Percentiles rank a stretch among this genome's conserved stretches.
These are phyloP conservation scores for Amanita jacksonii DNA, from an alignment of 768 basidiomycete species.

Conservation along the genomic window DNA sequence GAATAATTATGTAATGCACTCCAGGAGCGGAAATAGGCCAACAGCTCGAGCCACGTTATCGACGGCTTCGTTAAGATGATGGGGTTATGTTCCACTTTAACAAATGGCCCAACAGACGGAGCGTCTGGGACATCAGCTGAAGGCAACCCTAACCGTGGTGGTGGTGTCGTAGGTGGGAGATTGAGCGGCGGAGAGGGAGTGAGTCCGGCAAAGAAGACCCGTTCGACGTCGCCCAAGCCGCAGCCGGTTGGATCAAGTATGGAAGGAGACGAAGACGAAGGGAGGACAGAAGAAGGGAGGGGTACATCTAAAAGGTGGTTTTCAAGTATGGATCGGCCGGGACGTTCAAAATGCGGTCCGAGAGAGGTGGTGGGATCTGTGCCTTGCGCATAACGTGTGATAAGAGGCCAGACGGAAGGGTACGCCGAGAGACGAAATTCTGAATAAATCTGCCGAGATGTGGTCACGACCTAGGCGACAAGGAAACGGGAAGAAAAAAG, in stretches of 20 bases:
- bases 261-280: background rate
- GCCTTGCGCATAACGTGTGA: slow-evolving; percentile 57
- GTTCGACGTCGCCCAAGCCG: slow-evolving; percentile 33
- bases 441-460: slow-evolving; percentile 46
- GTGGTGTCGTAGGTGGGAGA: slow-evolving; percentile 7
- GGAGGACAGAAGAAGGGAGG: slow-evolving; percentile 28
- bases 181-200: slow-evolving; percentile 3
- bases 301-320: slow-evolving; percentile 64
- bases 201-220: slow-evolving; percentile 52
- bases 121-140: background rate
- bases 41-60: slow-evolving; percentile 56
- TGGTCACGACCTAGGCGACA: background rate
- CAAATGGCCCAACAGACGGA: slow-evolving; percentile 29
- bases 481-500: background rate
- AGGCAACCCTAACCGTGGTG: slow-evolving; percentile 6
- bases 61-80: slow-evolving; percentile 46
- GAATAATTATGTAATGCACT: slow-evolving; percentile 62
- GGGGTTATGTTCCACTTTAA: slow-evolving; percentile 22
- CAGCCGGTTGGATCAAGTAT: slow-evolving; percentile 14
- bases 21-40: slow-evolving; percentile 63
- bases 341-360: slow-evolving; percentile 73
- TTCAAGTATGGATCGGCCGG: slow-evolving; percentile 70
- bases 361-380: slow-evolving; percentile 41
- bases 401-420: slow-evolving; percentile 47
- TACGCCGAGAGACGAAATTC: slow-evolving; percentile 61